Base-by-base conservation (phyloP, 768 basidiomycete genomes). In the Artomyces pyxidatus region DNA sequence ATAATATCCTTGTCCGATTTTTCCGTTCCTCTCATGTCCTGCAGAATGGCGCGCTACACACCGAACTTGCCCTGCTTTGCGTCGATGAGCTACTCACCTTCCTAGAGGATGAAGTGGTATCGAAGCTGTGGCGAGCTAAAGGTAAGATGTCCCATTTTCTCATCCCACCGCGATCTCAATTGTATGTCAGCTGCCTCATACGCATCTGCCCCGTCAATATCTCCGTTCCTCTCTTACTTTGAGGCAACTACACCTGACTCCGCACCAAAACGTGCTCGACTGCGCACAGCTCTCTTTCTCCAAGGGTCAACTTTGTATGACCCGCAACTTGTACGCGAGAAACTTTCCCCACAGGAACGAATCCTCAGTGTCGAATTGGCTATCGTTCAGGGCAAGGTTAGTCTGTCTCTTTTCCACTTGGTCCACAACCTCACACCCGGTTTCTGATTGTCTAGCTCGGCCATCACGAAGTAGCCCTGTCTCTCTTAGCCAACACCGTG, bases 191-290 rank as follows among this genome's bases (percentile, higher is more conserved):
- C 58, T 25, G 42, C 57, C 1, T 62, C 60, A 11, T 64, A 66
- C 47, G 43, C 62, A 3, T 64, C 66, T 0, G 52, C 61, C 39
- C 54, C 54, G 37, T 48, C 60, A 43, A 53, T 61, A 22, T 46
- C 58, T 1, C 71, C 83, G 0, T 88, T 84, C 64, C 61, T 89
- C 6, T 73, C 81, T 5, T 90, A 91, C 65, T 84, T 94, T 53
- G 73, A 83, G 3, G 81, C 85, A n/a, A 85, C 85, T 21, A 88
- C 89, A 4, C 89, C 89, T 1, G 78, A 88, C 48, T 87, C 88
- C 0, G 74, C 76, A 14, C 74, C 80, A 49, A 92, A 92, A 63
- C 76, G 77, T 17, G 68, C 71, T 2, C 78, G 91, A 22, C 72
- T 95, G 54, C 89, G 87, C 62, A 71, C 80, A 0, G 68, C 84